Base-by-base conservation (phyloP, 768 basidiomycete genomes). In the Agaricus subrufescens region DNA sequence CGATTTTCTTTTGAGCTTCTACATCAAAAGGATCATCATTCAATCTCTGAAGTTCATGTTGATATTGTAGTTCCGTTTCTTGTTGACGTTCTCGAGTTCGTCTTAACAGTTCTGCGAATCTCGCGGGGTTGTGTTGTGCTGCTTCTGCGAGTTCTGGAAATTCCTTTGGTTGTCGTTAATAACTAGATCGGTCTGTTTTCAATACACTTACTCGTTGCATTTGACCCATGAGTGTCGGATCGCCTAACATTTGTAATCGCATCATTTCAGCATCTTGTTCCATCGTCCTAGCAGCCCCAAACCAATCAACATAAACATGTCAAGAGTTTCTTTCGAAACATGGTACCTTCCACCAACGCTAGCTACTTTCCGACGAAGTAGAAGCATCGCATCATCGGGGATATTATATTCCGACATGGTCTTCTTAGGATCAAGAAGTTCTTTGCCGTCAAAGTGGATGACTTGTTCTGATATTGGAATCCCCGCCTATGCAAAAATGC, bases 1-100 rank as follows among this genome's bases (percentile, higher is more conserved):
- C 97, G 54, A 99, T 99, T 75, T 80, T 86, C 57, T 77, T 77
- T 72, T 98, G 97, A 1, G 94, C 94, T 66, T 98, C 94, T 1
- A 97, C 73, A 65, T 97, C 86, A 70, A 81, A 98, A 1, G 96
- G 94, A 69, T 98, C 87, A 0, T 88, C 86, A 62, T 96, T 89
- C 58, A 98, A 78, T 14, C 74, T 71, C 61, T 76, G 77, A 46
- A 89, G 81, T 67, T 86, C 86, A 39, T 75, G 82, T 59, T 85
- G 82, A 19, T 76, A 78, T 38, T 75, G 75, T 29, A 83, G 52
- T 58, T 91, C 86, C 0, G 75, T 72, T 12, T 78, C 71, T 23
- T 72, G 59, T 26, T 84, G 82, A 30, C 82, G 79, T 46, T 79
- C 77, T 34, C 81, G 77, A 12, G 83, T 78, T 49, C 87, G 84